A percentile compares a stretch with the other conserved stretches of the same genome.
phyloP scores from a whole-genome alignment of 805 yeast genomes.

The Aciculoconidium aculeatum region DNA sequence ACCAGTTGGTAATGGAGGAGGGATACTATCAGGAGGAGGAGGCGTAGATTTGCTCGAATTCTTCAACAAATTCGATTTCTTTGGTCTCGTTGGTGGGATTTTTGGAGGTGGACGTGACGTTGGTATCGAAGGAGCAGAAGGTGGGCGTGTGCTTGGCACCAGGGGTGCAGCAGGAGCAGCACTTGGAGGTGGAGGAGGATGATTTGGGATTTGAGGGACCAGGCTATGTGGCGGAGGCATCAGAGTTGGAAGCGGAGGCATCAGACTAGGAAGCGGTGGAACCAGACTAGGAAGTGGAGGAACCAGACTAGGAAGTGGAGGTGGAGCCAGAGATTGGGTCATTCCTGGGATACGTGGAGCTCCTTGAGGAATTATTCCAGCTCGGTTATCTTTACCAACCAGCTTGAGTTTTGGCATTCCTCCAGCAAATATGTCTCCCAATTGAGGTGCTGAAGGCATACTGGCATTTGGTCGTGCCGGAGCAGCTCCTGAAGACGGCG shows the following conservation, averaged over 20 bases:
- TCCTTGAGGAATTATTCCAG: constrained; percentile 28
- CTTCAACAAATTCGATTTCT: constrained; percentile 31
- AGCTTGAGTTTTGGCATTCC: constrained; percentile 69
- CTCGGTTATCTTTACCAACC: constrained; percentile 28
- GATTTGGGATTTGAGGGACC: constrained; percentile 12
- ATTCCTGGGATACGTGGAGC: constrained; percentile 34
- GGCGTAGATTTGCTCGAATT: constrained; percentile 8
- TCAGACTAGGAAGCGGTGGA: constrained; percentile 6
- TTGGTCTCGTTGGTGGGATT: constrained; percentile 37
- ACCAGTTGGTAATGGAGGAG: constrained; percentile 14
- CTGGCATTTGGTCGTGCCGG: constrained; percentile 4
- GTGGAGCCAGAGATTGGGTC: constrained; percentile 1
- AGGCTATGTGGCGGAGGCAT: constrained; percentile 10
- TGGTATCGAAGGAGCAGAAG: constrained; percentile 11
- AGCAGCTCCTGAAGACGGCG: constrained; percentile 23
- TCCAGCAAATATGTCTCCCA: constrained; percentile 70
- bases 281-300: constrained; percentile 5
- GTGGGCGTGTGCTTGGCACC: constrained; percentile 1
- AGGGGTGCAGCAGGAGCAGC: constrained; percentile 22
- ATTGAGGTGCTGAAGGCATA: constrained; percentile 37
- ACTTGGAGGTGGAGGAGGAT: constrained; percentile 13
- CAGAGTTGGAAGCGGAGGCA: constrained; percentile 11
- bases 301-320: constrained; percentile 5
- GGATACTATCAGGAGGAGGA: constrained; percentile 5
- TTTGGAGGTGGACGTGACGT: constrained; percentile 19